These are phyloP conservation scores for Pythium folliculosum DNA, from an alignment of 352 stramenopile genomes.

Conservation along the genomic window DNA sequence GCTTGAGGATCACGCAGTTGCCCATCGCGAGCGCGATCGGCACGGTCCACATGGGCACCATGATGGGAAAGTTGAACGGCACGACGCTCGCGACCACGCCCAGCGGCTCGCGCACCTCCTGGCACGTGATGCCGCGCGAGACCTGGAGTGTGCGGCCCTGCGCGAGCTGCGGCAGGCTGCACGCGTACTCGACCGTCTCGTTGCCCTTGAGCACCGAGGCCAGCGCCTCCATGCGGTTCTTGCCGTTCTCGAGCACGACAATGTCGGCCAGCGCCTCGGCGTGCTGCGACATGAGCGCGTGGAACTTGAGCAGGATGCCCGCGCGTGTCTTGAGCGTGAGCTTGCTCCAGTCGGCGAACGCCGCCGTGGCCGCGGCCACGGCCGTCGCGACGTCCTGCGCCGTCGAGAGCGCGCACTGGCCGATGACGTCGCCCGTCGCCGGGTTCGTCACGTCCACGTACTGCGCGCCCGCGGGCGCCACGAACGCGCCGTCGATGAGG, in stretches of 20 bases:
- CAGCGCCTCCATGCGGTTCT: constrained; percentile 97
- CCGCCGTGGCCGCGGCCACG: constrained; percentile 70
- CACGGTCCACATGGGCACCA: constrained; percentile 98
- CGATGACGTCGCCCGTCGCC: constrained; percentile 69
- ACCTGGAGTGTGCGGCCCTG: constrained; percentile 89
- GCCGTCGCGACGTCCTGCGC: constrained; percentile 85
- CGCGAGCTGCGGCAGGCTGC: constrained; percentile 89
- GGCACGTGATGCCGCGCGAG: constrained; percentile 92
- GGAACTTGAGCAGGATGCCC: constrained; percentile 96
- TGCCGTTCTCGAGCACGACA: constrained; percentile 96
- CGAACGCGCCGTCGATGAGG: constrained; percentile 67
- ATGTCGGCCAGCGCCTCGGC: constrained; percentile 92
- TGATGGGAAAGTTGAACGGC: constrained; percentile 98
- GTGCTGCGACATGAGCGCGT: constrained; percentile 90
- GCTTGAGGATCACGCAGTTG: constrained; percentile 98
- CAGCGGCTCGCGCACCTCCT: constrained; percentile 91
- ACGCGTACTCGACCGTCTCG: constrained; percentile 98
- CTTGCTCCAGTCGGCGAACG: constrained; percentile 90
- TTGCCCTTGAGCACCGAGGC: constrained; percentile 97
- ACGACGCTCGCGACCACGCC: constrained; percentile 93
- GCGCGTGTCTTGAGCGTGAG: constrained; percentile 95
- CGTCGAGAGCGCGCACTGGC: constrained; percentile 78
- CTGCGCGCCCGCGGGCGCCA: constrained; percentile 37
- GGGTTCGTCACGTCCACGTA: constrained; percentile 74
- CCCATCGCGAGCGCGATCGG: constrained; percentile 96